A percentile compares a stretch with the other conserved stretches of the same genome.
These are phyloP conservation scores for Magnusiomyces tetraspermus DNA, from an alignment of 1,139 yeast genomes.

Conservation along the genomic window DNA sequence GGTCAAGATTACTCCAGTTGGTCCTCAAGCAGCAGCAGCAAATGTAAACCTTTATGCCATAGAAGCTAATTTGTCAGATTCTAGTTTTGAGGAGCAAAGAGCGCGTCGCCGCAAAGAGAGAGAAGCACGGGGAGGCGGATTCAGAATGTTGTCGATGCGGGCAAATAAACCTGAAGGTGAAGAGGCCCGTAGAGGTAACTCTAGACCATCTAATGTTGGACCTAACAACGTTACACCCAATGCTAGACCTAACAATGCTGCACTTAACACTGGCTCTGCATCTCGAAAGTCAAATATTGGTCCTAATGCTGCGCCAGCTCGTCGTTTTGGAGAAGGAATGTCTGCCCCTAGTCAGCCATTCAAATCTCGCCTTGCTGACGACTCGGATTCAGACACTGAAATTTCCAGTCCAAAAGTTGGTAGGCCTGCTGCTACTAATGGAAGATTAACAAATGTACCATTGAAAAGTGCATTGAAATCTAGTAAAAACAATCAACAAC, in stretches of 20 bases:
- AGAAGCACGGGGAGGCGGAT: slow-evolving; percentile 8
- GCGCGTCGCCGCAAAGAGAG: background rate
- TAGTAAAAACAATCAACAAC: too few relatives aligned
- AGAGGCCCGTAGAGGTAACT: too few relatives aligned
- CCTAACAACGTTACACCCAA: slow-evolving; percentile 5
- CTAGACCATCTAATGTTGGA: too few relatives aligned
- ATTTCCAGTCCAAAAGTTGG: background rate
- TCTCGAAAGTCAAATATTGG: slow-evolving; percentile 2
- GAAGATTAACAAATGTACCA: too few relatives aligned
- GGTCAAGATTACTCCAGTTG: too few relatives aligned
- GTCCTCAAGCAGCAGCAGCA: too few relatives aligned
- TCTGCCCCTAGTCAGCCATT: slow-evolving; percentile 16
- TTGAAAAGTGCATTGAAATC: background rate
- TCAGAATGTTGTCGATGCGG: slow-evolving; percentile 21
- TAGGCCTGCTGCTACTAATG: background rate
- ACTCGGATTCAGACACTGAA: slow-evolving; percentile 29
- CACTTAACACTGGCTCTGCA: background rate
- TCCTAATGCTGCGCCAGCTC: slow-evolving; percentile 8
- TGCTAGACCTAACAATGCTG: background rate
- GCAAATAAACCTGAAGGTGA: slow-evolving; percentile 5
- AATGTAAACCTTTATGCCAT: slow-evolving; percentile 9
- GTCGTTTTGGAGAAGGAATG: background rate
- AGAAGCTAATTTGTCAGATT: slow-evolving; percentile 16
- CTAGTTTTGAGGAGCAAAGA: slow-evolving; percentile 16
- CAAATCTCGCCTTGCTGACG: slow-evolving; percentile 30